phyloP scores from a whole-genome alignment of 257 asterid genomes.

The Haberlea rhodopensis region DNA sequence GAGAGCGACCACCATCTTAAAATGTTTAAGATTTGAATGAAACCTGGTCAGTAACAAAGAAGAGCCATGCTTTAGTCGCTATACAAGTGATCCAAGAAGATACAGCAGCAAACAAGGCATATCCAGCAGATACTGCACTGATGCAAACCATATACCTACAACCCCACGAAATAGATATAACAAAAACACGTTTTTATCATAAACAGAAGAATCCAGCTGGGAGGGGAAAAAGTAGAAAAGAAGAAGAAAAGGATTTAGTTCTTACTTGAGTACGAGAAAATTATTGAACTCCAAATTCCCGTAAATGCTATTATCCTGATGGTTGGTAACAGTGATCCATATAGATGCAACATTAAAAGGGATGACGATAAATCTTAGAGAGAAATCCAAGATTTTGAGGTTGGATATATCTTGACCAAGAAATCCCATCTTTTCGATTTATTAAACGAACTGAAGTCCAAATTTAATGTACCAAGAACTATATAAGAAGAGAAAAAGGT shows the following conservation, averaged over 20 bases:
- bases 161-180: not conserved
- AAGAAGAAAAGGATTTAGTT: not conserved
- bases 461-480: slow-evolving; percentile 32
- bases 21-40: not conserved
- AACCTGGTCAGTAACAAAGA: slow-evolving; percentile 91
- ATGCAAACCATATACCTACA: slow-evolving; percentile 74
- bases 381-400: slow-evolving; percentile 58
- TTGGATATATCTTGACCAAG: slow-evolving; percentile 34
- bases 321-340: slow-evolving; percentile 53
- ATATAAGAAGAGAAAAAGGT: not conserved
- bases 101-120: slow-evolving; percentile 66
- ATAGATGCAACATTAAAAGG: slow-evolving; percentile 73
- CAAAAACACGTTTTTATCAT: not conserved
- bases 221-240: not conserved
- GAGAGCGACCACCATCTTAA: too few relatives aligned
- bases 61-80: slow-evolving; percentile 65
- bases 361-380: slow-evolving; percentile 53
- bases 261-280: slow-evolving; percentile 68
- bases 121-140: slow-evolving; percentile 59
- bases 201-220: not conserved
- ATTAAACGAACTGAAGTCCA: not conserved
- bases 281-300: slow-evolving; percentile 60
- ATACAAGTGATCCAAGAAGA: slow-evolving; percentile 54
- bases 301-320: slow-evolving; percentile 47
- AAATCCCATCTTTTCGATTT: slow-evolving; percentile 36